phyloP scores from a whole-genome alignment of 1,284 basidiomycete genomes.

The Rhodofomes roseus region DNA sequence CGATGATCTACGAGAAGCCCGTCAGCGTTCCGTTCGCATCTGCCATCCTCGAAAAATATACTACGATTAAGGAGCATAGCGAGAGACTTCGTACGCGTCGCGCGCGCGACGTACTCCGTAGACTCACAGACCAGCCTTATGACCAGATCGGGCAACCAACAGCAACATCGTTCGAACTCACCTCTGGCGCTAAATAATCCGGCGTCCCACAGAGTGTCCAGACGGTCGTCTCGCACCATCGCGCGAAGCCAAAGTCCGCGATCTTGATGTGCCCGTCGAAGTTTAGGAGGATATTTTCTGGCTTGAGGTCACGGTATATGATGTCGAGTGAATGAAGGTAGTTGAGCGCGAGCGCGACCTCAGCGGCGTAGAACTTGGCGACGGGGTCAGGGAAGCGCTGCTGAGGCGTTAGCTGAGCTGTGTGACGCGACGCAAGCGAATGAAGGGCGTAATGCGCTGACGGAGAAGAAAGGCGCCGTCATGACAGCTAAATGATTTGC shows the following conservation, averaged over 20 bases:
- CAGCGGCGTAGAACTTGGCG: conserved; percentile 98
- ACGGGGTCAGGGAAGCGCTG: conserved; percentile 98
- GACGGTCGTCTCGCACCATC: conserved; percentile 85
- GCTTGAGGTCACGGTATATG: conserved; percentile 97
- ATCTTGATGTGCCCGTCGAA: conserved; percentile 97
- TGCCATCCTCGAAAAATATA: no score
- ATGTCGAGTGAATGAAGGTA: conserved; percentile 90
- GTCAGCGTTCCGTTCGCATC: neutral
- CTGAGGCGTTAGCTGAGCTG: neutral
- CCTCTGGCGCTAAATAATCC: conserved; percentile 94
- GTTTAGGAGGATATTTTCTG: conserved; percentile 93
- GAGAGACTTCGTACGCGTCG: no score
- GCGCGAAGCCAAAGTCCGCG: conserved; percentile 98
- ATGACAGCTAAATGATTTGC: no score
- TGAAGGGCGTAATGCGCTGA: neutral
- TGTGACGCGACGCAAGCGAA: neutral
- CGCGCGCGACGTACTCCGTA: no score
- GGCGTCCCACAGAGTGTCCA: conserved; percentile 99
- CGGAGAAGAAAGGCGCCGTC: no score
- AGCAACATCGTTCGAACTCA: no score
- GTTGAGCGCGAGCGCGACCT: conserved; percentile 93
- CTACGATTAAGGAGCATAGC: no score
- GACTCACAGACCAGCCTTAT: no score
- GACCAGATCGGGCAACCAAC: no score
- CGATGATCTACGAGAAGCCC: conserved; percentile 57